Evolutionary conservation across 768 basidiomycete genomes (phyloP), one percentile per base, ranked within the genome.

Genomic region (Amanita brunnescens): DNA sequence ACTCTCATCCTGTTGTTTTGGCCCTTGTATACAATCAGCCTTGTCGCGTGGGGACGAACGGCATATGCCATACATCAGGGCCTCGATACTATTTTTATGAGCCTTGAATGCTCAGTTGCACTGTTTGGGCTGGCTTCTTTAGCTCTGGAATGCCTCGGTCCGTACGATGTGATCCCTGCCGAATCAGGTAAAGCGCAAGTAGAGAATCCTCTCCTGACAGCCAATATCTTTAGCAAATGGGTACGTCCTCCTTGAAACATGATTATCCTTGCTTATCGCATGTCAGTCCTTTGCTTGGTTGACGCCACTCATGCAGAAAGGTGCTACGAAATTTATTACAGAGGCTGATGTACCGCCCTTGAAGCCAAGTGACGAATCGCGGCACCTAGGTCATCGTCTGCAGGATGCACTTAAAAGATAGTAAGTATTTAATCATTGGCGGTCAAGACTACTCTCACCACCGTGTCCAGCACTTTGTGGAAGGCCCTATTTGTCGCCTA

Each of bases 341-440:
- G 91, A 95, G 62, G 77, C 85, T 24, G 95, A 98, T 60, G 76
- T 97, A 20, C 91, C 91, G 38, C 75, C 81, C 0, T 71, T 96
- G 21, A 69, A 80, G 21, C 69, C 81, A 0, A 60, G 67, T 7
- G 90, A 96, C 59, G 80, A 85, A 57, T 83, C 91, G 0, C 74
- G 74, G 21, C 76, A 78, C 20, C 77, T 96, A 0, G 85, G 85
- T 10, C 57, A 70, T 7, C 71, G 74, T 14, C 74, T 96, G 16
- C 71, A 83, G 48, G 61, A 58, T 0, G 77, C 87, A 3, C 73
- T 92, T 38, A 47, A 70, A 58, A 80, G 79, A 52, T 78, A 88
- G 81, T 85, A 57, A 52, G 82, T 67, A n/a, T 12, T 6, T 29
- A 49, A 10, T 39, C 10, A 21, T 12, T 12, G 37, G n/a, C 5